Evolutionary conservation across 2,329 filamentous ascomycete species (phyloP).

Genomic region (Ascochyta koolunga): DNA sequence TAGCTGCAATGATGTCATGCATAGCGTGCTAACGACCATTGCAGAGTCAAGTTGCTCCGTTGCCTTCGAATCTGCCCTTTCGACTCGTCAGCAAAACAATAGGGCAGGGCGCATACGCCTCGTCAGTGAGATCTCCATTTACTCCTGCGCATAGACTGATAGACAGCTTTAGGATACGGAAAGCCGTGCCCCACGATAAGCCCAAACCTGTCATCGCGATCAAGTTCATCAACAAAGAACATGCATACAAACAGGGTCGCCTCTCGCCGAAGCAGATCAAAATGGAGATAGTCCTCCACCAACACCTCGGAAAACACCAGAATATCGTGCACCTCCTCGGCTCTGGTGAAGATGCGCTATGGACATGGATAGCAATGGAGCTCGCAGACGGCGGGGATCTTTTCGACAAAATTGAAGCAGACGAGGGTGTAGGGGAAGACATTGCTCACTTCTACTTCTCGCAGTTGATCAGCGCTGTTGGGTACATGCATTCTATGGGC

Average conservation of each 20-base stretch:
- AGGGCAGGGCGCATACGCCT: conserved; percentile 95
- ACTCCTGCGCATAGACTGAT: neutral
- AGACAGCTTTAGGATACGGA: conserved; percentile 72
- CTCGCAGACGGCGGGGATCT: conserved; percentile 92
- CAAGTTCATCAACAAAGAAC: conserved; percentile 98
- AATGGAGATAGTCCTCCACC: conserved; percentile 90
- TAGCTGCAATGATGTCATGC: conserved; percentile 1
- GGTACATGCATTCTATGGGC: conserved; percentile 95
- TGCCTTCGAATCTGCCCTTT: conserved; percentile 87
- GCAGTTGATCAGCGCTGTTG: conserved; percentile 86
- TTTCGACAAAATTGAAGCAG: conserved; percentile 99
- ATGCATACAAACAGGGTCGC: conserved; percentile 86
- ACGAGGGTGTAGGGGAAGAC: conserved; percentile 91
- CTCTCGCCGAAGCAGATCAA: conserved; percentile 87
- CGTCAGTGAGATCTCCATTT: conserved; percentile 62
- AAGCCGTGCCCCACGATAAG: conserved; percentile 76
- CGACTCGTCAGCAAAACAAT: conserved; percentile 96
- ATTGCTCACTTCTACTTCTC: conserved; percentile 96
- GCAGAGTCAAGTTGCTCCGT: conserved; percentile 88
- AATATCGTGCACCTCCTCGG: conserved; percentile 95
- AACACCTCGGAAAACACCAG: conserved; percentile 83
- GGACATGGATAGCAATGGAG: conserved; percentile 99
- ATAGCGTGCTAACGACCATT: neutral
- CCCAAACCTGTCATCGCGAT: conserved; percentile 86
- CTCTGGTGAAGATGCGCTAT: conserved; percentile 80